Percentiles rank a stretch among this genome's conserved stretches.
Evolutionary conservation across 2,329 filamentous ascomycete genomes (phyloP).

Genomic region (Verticillium nubilum): DNA sequence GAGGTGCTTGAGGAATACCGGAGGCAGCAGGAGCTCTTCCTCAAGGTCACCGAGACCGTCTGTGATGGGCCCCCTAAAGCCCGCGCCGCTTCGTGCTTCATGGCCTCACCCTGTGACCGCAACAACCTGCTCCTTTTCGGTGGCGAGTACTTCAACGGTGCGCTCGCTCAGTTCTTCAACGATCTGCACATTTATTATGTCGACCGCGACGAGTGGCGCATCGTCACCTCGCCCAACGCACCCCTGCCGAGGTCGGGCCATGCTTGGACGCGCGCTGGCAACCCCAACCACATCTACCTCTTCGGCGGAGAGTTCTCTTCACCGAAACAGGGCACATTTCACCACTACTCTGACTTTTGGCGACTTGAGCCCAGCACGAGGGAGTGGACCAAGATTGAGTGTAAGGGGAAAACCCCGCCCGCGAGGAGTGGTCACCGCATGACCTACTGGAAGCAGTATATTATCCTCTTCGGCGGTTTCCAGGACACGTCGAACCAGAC

Average conservation of each 20-base stretch:
- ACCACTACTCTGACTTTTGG: slow-evolving; percentile 99
- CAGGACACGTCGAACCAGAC: slow-evolving; percentile 95
- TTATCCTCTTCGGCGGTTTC: slow-evolving; percentile 92
- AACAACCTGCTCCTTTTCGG: slow-evolving; percentile 91
- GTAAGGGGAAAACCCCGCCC: slow-evolving; percentile 70
- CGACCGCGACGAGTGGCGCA: slow-evolving; percentile 83
- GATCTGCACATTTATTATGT: slow-evolving; percentile 68
- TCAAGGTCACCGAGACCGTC: slow-evolving; percentile 83
- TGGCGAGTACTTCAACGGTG: slow-evolving; percentile 93
- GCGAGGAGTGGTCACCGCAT: slow-evolving; percentile 90
- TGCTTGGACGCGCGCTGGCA: slow-evolving; percentile 88
- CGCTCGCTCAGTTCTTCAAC: slow-evolving; percentile 68
- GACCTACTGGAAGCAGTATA: slow-evolving; percentile 96
- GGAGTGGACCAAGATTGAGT: slow-evolving; percentile 89
- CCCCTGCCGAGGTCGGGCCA: slow-evolving; percentile 88
- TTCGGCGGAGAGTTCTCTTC: slow-evolving; percentile 97
- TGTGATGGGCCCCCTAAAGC: slow-evolving; percentile 68
- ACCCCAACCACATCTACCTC: slow-evolving; percentile 78
- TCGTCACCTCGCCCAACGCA: slow-evolving; percentile 84
- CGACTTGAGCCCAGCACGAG: slow-evolving; percentile 74
- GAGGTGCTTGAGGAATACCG: slow-evolving; percentile 89
- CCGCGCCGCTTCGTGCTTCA: slow-evolving; percentile 72
- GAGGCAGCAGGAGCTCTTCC: slow-evolving; percentile 86
- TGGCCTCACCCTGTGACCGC: slow-evolving; percentile 78
- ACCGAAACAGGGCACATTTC: slow-evolving; percentile 96